phyloP scores from a whole-genome alignment of 2,329 filamentous ascomycete species.

The Bipolaris cookei region DNA sequence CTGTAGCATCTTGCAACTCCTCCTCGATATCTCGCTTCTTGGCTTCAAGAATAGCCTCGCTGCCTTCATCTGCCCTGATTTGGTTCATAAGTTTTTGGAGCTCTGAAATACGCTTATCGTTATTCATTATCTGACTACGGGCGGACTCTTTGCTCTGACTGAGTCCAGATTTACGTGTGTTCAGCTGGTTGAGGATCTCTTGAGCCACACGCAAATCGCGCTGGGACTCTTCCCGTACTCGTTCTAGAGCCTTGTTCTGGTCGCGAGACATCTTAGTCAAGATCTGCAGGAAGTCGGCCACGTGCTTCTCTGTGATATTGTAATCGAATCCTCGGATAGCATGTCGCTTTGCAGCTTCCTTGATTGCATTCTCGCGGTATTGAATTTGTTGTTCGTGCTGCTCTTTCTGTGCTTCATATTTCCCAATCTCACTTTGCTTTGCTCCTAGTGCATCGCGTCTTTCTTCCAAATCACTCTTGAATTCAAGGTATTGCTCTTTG shows the following conservation, averaged over 20 bases:
- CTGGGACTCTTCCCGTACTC: slow-evolving; percentile 73
- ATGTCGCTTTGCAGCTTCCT: slow-evolving; percentile 76
- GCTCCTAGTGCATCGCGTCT: slow-evolving; percentile 51
- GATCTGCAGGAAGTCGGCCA: slow-evolving; percentile 77
- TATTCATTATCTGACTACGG: slow-evolving; percentile 72
- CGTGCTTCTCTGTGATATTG: slow-evolving; percentile 74
- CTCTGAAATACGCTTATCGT: slow-evolving; percentile 71
- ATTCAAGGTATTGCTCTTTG: slow-evolving; percentile 68
- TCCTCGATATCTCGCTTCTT: slow-evolving; percentile 72
- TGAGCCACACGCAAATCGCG: slow-evolving; percentile 78
- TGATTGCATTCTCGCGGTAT: slow-evolving; percentile 74
- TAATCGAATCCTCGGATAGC: slow-evolving; percentile 85
- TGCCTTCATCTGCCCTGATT: slow-evolving; percentile 86
- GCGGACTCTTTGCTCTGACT: slow-evolving; percentile 77
- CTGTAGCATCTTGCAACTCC: slow-evolving; percentile 66
- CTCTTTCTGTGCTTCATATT: slow-evolving; percentile 82
- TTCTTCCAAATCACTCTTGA: slow-evolving; percentile 61
- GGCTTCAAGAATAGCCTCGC: slow-evolving; percentile 76
- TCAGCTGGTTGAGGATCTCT: slow-evolving; percentile 72
- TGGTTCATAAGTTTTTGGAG: slow-evolving; percentile 72
- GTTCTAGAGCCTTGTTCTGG: slow-evolving; percentile 79
- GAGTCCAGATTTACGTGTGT: slow-evolving; percentile 73
- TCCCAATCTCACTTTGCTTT: slow-evolving; percentile 71
- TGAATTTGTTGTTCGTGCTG: slow-evolving; percentile 82
- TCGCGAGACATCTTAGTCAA: slow-evolving; percentile 77